Conservation (phyloP, 345 rosid genomes). For the Combretum micranthum region DNA sequence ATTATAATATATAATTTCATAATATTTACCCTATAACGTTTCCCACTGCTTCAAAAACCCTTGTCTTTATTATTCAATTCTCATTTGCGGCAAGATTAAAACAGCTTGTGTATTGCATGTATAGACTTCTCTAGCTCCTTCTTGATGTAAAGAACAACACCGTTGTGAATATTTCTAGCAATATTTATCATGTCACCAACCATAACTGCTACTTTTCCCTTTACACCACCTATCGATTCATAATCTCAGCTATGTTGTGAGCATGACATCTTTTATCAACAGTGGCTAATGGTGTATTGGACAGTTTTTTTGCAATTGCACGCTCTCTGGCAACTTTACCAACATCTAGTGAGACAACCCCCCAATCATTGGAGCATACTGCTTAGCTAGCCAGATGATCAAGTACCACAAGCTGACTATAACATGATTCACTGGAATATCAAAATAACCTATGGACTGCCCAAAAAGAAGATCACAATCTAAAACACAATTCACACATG, state of each 20-base stretch:
- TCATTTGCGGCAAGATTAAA: too few species aligned
- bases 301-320: conserved; percentile 85
- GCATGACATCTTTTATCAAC: conserved; percentile 97
- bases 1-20: too few species aligned
- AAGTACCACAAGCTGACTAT: conserved; percentile 96
- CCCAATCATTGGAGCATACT: conserved; percentile 77
- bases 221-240: conserved; percentile 80
- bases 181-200: conserved; percentile 99
- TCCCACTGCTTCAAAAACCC: too few species aligned
- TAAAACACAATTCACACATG: conserved; percentile 95
- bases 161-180: conserved; percentile 86
- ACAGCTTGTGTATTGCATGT: conserved; percentile 96
- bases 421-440: conserved; percentile 96
- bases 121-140: conserved; percentile 95
- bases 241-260: conserved; percentile 95
- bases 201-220: conserved; percentile 95
- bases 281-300: conserved; percentile 95
- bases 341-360: conserved; percentile 97
- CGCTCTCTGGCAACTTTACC: conserved; percentile 98
- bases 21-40: too few species aligned
- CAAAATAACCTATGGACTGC: conserved; percentile 98
- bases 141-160: conserved; percentile 94
- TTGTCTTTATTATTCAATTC: too few species aligned
- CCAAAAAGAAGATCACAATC: conserved; percentile 99
- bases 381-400: conserved; percentile 94